Evolutionary conservation across 2,329 filamentous ascomycete genomes (phyloP).

Genomic region (Neopestalotiopsis clavispora): DNA sequence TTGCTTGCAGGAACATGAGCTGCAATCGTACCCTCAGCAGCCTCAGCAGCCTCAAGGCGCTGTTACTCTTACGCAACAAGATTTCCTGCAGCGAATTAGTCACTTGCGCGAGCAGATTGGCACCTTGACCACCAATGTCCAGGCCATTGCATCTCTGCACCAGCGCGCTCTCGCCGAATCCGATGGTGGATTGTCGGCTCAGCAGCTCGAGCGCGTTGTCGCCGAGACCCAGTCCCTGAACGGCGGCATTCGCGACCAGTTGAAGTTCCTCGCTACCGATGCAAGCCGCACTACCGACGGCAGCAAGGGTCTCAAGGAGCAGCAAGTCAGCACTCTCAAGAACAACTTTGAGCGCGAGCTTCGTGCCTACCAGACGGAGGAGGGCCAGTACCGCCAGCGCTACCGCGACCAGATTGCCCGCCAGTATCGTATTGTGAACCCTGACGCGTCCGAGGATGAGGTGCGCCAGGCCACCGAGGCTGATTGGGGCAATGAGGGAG

Average conservation of each 20-base stretch:
- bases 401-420: conserved; percentile 80
- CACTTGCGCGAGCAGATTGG: conserved; percentile 71
- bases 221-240: conserved; percentile 74
- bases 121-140: conserved; percentile 68
- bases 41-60: conserved; percentile 23
- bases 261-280: conserved; percentile 77
- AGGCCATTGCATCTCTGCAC: conserved; percentile 71
- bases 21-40: conserved; percentile 53
- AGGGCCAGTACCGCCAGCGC: conserved; percentile 71
- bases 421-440: conserved; percentile 83
- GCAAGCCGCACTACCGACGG: conserved; percentile 65
- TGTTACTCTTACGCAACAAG: conserved; percentile 61
- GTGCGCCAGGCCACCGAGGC: conserved; percentile 70
- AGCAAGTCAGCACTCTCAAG: conserved; percentile 73
- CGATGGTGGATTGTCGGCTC: conserved; percentile 56
- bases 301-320: conserved; percentile 69
- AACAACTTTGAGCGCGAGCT: conserved; percentile 74
- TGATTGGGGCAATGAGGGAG: conserved; percentile 78
- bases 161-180: conserved; percentile 72
- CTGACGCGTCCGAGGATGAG: conserved; percentile 76
- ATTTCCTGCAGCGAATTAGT: conserved; percentile 72
- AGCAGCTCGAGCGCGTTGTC: conserved; percentile 70
- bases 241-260: conserved; percentile 77
- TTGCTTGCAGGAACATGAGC: conserved; percentile 38
- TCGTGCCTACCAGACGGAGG: conserved; percentile 72